Evolutionary conservation across 805 yeast species (phyloP).

Genomic region (Kuraishia capsulata): DNA sequence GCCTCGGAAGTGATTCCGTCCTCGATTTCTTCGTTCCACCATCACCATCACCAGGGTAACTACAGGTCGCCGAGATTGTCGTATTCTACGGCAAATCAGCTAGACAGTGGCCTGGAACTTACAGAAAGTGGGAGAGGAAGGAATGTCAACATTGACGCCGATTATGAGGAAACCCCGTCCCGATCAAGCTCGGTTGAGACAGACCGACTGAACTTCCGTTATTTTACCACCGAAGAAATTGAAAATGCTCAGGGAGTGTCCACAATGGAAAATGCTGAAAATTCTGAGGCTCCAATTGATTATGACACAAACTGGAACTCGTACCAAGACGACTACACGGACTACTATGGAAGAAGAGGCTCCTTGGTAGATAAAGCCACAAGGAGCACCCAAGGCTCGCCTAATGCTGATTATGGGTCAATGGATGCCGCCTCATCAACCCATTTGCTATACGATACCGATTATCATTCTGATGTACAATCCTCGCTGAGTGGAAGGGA

Average conservation of each 20-base stretch:
- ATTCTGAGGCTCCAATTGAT: slow-evolving; percentile 39
- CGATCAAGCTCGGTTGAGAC: background rate
- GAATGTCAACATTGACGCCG: background rate
- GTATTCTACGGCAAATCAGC: background rate
- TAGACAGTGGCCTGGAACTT: background rate
- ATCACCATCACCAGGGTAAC: slow-evolving; percentile 32
- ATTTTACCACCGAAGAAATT: slow-evolving; percentile 77
- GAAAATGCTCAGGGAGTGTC: slow-evolving; percentile 85
- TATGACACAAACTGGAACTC: slow-evolving; percentile 72
- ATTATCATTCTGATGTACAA: slow-evolving; percentile 4
- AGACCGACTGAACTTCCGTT: slow-evolving; percentile 49
- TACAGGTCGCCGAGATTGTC: slow-evolving; percentile 5
- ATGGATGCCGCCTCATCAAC: background rate
- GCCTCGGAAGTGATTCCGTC: slow-evolving; percentile 70
- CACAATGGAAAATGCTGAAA: slow-evolving; percentile 45
- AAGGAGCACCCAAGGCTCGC: background rate
- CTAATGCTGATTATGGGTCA: background rate
- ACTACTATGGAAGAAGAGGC: slow-evolving; percentile 11
- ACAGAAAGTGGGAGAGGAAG: background rate
- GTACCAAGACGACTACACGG: slow-evolving; percentile 33
- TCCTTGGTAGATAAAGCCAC: slow-evolving; percentile 3
- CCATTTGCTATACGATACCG: background rate
- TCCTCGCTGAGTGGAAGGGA: background rate
- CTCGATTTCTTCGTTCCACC: slow-evolving; percentile 70
- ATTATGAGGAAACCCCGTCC: background rate